phyloP scores from a whole-genome alignment of 2,329 filamentous ascomycete species.

The Achaetomium macrosporum region DNA sequence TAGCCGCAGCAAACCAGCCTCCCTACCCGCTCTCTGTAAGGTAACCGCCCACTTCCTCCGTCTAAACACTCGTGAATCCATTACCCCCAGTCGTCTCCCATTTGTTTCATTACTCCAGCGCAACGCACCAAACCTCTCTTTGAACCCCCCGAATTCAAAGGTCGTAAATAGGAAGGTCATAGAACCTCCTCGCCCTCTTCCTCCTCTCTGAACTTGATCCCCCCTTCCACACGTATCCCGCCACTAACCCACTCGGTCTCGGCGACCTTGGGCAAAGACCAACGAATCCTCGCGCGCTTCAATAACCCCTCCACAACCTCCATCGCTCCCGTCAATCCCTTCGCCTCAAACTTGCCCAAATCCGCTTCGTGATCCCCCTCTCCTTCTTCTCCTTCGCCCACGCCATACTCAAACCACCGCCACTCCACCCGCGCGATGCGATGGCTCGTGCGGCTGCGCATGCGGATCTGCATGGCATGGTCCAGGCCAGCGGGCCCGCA shows the following conservation, averaged over 20 bases:
- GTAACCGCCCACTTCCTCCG: no score
- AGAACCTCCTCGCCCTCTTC: slow-evolving; percentile 50
- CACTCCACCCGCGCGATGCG: slow-evolving; percentile 95
- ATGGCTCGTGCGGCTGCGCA: slow-evolving; percentile 78
- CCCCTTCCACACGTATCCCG: slow-evolving; percentile 63
- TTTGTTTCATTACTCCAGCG: no score
- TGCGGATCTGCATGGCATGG: slow-evolving; percentile 50
- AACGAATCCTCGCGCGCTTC: slow-evolving; percentile 74
- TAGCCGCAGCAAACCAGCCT: no score
- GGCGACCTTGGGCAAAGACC: slow-evolving; percentile 67
- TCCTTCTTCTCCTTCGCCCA: slow-evolving; percentile 44
- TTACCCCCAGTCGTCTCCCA: no score
- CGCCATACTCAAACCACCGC: slow-evolving; percentile 84
- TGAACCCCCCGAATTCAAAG: neutral
- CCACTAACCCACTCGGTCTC: slow-evolving; percentile 68
- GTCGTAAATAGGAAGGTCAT: slow-evolving; percentile 10
- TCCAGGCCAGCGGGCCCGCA: slow-evolving; percentile 50
- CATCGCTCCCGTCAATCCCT: slow-evolving; percentile 67
- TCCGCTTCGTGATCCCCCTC: slow-evolving; percentile 76
- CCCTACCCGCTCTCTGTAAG: no score
- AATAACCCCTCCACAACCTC: slow-evolving; percentile 77
- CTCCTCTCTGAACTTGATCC: slow-evolving; percentile 54
- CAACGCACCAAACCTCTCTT: neutral
- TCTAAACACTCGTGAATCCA: no score
- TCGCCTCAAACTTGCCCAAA: slow-evolving; percentile 53